Base-by-base conservation (phyloP, 2,329 filamentous ascomycete species). In the Epichloe coenophiala region DNA sequence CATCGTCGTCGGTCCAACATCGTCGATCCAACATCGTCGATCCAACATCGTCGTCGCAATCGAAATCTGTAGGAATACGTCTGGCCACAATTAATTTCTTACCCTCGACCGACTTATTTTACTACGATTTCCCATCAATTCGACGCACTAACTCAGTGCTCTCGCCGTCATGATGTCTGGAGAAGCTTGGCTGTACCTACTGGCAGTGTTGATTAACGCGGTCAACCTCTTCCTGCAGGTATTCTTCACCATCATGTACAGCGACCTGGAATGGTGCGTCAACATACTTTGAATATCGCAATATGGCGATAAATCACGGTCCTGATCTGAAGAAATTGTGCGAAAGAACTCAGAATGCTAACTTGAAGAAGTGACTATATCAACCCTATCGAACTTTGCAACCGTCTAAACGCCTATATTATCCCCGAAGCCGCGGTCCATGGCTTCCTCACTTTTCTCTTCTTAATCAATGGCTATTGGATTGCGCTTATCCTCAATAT, bases 211-310 rank as follows among this genome's bases (percentile, higher is more conserved):
- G 68, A 94, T 98, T 77, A 98, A 98, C 76, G 93, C 93, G 75
- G 90, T 98, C 81, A 98, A 98, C 78, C 81, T 98, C 65, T 98
- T 98, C 73, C 80, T 98, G 52, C 94, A 98, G 76, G 93, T 98
- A 63, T 98, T 98, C 80, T 98, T 98, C 76, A 98, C 93, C 53
- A 98, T 98, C 67, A 98, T 98, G 94, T 98, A 97, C 75, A 95
- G 88, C 71, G 93, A 98, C 78, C 74, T 98, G 64, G 93, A 98
- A 85, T 98, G 93, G 90, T 95, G 75, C 65, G 87, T 77, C 33
- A 13, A 17, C 19, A 38, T 31, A 36, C n/a, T 31, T 17, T 23
- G 5, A 27, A 36, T 40, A 27, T 33, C 15, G 39, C 41, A 15
- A 45, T 9, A 3, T 11, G 13, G 31, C 17, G 9, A 33, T 47